Conservation (phyloP, 2,329 filamentous ascomycete species). For the Aspergillus udagawae region DNA sequence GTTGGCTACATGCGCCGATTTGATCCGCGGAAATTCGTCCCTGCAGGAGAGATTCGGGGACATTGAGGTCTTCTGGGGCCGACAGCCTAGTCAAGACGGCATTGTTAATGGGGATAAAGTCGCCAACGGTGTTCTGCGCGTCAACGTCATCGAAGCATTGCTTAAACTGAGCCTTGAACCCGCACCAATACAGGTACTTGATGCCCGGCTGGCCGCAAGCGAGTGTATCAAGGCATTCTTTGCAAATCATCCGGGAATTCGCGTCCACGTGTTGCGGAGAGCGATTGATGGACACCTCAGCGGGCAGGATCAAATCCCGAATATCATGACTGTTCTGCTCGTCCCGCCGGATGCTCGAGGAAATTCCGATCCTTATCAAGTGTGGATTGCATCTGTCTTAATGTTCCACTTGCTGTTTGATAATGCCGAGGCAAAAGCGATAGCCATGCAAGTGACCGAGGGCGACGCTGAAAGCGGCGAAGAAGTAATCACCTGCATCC, state of each 20-base stretch:
- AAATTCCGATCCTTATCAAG: slow-evolving; percentile 75
- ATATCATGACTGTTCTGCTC: slow-evolving; percentile 80
- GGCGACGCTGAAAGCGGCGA: slow-evolving; percentile 86
- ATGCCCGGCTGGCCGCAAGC: slow-evolving; percentile 78
- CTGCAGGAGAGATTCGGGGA: slow-evolving; percentile 89
- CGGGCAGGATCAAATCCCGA: slow-evolving; percentile 76
- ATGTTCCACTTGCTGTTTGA: slow-evolving; percentile 83
- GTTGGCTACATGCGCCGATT: slow-evolving; percentile 77
- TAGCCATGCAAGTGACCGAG: slow-evolving; percentile 78
- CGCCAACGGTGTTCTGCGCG: slow-evolving; percentile 53
- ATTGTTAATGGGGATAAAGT: slow-evolving; percentile 32
- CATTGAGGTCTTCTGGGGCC: slow-evolving; percentile 61
- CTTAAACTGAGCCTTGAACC: slow-evolving; percentile 75
- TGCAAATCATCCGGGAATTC: slow-evolving; percentile 72
- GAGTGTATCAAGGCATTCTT: slow-evolving; percentile 94
- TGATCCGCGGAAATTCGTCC: slow-evolving; percentile 74
- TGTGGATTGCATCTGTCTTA: slow-evolving; percentile 85
- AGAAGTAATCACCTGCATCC: slow-evolving; percentile 91
- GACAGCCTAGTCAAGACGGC: slow-evolving; percentile 17
- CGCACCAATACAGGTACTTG: slow-evolving; percentile 64
- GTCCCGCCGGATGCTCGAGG: slow-evolving; percentile 58
- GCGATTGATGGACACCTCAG: slow-evolving; percentile 83
- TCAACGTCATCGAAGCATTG: slow-evolving; percentile 91
- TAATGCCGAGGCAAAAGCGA: slow-evolving; percentile 70
- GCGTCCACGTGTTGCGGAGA: slow-evolving; percentile 77